Conservation (phyloP, 345 rosid species). For the Moricandia moricandioides region DNA sequence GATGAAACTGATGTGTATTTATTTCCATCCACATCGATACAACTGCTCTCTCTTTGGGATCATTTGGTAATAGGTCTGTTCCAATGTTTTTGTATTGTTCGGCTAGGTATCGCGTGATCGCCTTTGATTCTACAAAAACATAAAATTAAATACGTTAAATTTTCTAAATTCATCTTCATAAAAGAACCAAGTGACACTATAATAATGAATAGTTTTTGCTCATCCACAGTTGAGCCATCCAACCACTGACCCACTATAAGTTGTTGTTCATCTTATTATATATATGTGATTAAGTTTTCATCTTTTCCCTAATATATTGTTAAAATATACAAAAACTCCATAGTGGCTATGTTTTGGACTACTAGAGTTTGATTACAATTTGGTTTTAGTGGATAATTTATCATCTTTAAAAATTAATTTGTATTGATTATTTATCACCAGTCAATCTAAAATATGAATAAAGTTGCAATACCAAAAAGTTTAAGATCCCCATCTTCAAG, state of each 20-base stretch:
- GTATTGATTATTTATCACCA: not conserved
- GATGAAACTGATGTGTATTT: conserved; percentile 7
- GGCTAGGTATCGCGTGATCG: conserved; percentile 37
- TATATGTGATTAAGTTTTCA: too few species aligned
- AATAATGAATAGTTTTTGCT: too few species aligned
- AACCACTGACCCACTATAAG: too few species aligned
- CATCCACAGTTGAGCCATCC: too few species aligned
- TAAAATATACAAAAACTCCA: not conserved
- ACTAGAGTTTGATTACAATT: not conserved
- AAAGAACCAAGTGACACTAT: too few species aligned
- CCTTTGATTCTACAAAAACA: conserved; percentile 35
- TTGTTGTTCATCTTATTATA: too few species aligned
- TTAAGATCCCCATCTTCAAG: not conserved
- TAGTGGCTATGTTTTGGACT: too few species aligned
- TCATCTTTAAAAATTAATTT: not conserved
- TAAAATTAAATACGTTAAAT: too few species aligned
- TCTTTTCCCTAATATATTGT: too few species aligned
- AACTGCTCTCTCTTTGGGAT: not conserved
- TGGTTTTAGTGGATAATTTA: not conserved
- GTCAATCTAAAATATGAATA: not conserved
- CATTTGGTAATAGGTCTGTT: conserved; percentile 17
- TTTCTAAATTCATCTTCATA: too few species aligned
- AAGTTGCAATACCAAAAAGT: conserved; percentile 5
- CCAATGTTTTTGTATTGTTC: conserved; percentile 30
- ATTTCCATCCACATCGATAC: conserved; percentile 18